Conservation (phyloP, 371 early-diverging fungal species). For the Mucor mucedo region DNA sequence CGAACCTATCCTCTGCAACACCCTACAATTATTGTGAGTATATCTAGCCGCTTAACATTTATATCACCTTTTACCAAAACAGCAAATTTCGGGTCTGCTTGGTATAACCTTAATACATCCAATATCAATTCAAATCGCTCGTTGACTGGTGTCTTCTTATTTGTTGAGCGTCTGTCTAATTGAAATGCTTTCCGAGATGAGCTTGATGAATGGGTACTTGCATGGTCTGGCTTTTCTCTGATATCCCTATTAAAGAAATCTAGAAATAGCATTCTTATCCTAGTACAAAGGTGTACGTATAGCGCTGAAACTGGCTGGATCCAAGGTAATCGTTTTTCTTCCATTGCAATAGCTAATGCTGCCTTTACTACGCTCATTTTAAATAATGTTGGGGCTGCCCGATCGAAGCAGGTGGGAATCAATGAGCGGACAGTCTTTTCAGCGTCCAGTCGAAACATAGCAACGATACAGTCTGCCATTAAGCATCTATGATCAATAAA, state of each 20-base stretch:
- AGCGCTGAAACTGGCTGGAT: constrained; percentile 65
- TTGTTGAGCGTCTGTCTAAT: constrained; percentile 27
- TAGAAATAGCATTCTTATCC: constrained; percentile 66
- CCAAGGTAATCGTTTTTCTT: constrained; percentile 67
- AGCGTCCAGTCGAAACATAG: constrained; percentile 71
- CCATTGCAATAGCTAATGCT: constrained; percentile 68
- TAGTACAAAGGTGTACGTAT: constrained; percentile 62
- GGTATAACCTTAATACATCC: constrained; percentile 71
- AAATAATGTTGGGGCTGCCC: constrained; percentile 60
- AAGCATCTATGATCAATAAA: constrained; percentile 53
- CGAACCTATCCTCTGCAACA: constrained; percentile 31
- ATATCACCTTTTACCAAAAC: constrained; percentile 53
- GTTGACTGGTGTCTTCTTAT: constrained; percentile 38
- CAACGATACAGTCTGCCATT: constrained; percentile 70
- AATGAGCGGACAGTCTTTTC: constrained; percentile 60
- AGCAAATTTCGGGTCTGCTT: constrained; percentile 67
- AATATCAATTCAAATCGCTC: constrained; percentile 69
- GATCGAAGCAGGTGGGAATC: constrained; percentile 62
- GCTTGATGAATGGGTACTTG: background rate
- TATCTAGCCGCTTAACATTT: background rate
- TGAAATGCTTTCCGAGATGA: constrained; percentile 15
- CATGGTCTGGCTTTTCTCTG: constrained; percentile 19
- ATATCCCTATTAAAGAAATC: constrained; percentile 46
- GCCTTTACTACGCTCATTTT: constrained; percentile 72
- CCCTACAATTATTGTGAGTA: constrained; percentile 16